Base-by-base conservation (phyloP, 2,329 filamentous ascomycete genomes). In the Fusarium sp. region DNA sequence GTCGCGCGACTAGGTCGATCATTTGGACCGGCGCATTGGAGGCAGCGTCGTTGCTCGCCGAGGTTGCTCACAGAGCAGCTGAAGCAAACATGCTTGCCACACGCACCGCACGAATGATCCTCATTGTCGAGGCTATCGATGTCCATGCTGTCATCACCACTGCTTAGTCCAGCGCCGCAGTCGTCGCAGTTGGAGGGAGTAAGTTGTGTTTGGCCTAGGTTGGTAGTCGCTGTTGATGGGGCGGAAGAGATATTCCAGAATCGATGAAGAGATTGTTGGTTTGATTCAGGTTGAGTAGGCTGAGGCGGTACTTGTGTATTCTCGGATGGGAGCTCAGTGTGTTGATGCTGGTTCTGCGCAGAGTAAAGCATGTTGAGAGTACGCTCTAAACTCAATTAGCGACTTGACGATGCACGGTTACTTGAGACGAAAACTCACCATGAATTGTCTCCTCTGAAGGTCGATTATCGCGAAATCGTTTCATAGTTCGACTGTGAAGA, bases 11-110 rank as follows among this genome's bases (percentile, higher is more conserved):
- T 69, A 1, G 53, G 59, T 67, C 69, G 74, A 0, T 68, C 72
- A 26, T 77, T 81, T 46, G 77, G 77, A 12, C 83, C 83, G 1
- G 86, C 86, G 72, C 89, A 90, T 7, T 77, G 79, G 45, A 90
- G 70, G 70, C 88, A 90, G 42, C 83, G 80, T 64, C 86, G 81
- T 71, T 87, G 81, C 67, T 86, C 84, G 6, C 87, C 87, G 1
- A 90, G 79, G 67, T 88, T 88, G 66, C 86, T 88, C 42, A 90
- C 83, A 1, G 88, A 89, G 75, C 89, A 91, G 59, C 86, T 84
- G 60, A 85, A 87, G 78, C 88, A 90, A 17, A 90, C 87, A 14
- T 83, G 80, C 75, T 87, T 89, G 8, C 84, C 82, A 62, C 88
- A 91, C 0, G 80, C 82, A 12, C 81, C 81, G 57, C 88, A 90